These are phyloP conservation scores for Cystobasidium slooffiae DNA, from an alignment of 1,284 basidiomycete species.

Conservation along the genomic window DNA sequence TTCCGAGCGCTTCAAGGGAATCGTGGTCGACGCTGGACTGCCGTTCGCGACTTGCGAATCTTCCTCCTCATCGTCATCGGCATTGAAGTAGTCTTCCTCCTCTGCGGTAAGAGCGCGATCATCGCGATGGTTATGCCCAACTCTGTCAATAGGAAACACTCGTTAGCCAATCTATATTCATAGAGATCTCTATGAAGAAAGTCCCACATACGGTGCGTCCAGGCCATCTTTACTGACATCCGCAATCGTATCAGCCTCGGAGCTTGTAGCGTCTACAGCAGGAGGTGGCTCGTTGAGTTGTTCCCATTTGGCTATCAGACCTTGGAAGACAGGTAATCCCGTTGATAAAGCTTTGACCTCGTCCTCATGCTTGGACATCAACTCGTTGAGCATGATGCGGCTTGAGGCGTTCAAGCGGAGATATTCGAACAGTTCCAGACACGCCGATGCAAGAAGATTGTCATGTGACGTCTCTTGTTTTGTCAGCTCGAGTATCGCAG, in stretches of 20 bases:
- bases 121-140: slow-evolving; percentile 11
- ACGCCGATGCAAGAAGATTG: slow-evolving; percentile 90
- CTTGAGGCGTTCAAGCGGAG: slow-evolving; percentile 38
- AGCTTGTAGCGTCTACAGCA: slow-evolving; percentile 1
- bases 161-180: background rate
- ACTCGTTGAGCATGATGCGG: slow-evolving; percentile 67
- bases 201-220: background rate
- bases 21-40: background rate
- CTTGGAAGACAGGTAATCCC: slow-evolving; percentile 70
- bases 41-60: background rate
- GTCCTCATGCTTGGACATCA: slow-evolving; percentile 55
- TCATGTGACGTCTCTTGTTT: slow-evolving; percentile 80
- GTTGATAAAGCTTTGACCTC: slow-evolving; percentile 69
- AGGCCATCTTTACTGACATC: slow-evolving; percentile 10
- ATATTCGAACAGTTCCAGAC: slow-evolving; percentile 88
- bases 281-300: slow-evolving; percentile 73
- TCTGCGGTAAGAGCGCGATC: slow-evolving; percentile 30
- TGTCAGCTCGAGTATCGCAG: slow-evolving; percentile 81
- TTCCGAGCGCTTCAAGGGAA: slow-evolving; percentile 2
- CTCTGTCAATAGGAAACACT: slow-evolving; percentile 1
- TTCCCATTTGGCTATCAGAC: slow-evolving; percentile 80
- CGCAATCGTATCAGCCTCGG: slow-evolving; percentile 18
- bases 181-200: background rate
- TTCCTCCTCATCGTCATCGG: slow-evolving; percentile 38
- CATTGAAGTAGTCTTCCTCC: slow-evolving; percentile 41